These are phyloP conservation scores for Westerdykella ornata DNA, from an alignment of 2,329 filamentous ascomycete genomes.

Conservation along the genomic window DNA sequence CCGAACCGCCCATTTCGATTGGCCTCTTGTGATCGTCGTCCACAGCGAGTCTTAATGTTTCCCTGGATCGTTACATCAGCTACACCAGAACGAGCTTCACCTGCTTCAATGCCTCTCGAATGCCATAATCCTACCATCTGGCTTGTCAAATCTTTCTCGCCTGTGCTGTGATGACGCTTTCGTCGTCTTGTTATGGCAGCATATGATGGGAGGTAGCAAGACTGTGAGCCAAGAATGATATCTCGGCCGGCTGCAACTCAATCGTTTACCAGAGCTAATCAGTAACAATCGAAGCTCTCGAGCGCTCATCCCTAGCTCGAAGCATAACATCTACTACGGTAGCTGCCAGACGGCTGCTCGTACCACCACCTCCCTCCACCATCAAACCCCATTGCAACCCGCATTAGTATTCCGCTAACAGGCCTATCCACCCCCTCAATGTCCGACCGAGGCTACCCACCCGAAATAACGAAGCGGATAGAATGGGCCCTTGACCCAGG, in stretches of 20 bases:
- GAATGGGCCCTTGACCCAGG: slow-evolving; percentile 13
- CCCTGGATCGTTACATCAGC: slow-evolving; percentile 30
- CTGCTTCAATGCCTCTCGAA: slow-evolving; percentile 16
- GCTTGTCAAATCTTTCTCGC: background rate
- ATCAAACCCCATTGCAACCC: background rate
- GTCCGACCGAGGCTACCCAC: background rate
- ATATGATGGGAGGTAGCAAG: background rate
- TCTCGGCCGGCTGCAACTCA: too few relatives aligned
- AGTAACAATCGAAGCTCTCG: background rate
- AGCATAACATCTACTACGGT: background rate
- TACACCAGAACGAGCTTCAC: slow-evolving; percentile 24
- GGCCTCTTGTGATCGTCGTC: slow-evolving; percentile 18
- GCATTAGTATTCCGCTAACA: background rate
- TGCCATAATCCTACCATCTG: background rate
- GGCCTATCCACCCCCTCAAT: background rate
- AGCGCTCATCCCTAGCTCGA: background rate
- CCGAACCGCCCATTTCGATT: slow-evolving; percentile 9
- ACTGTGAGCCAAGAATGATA: background rate
- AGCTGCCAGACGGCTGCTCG: background rate
- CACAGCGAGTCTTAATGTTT: slow-evolving; percentile 19
- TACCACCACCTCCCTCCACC: background rate
- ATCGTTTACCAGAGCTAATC: background rate
- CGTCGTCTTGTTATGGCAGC: background rate
- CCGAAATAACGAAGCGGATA: background rate
- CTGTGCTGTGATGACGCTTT: background rate